Evolutionary conservation across 2,329 filamentous ascomycete species (phyloP).

Genomic region (Xylaria sp.): DNA sequence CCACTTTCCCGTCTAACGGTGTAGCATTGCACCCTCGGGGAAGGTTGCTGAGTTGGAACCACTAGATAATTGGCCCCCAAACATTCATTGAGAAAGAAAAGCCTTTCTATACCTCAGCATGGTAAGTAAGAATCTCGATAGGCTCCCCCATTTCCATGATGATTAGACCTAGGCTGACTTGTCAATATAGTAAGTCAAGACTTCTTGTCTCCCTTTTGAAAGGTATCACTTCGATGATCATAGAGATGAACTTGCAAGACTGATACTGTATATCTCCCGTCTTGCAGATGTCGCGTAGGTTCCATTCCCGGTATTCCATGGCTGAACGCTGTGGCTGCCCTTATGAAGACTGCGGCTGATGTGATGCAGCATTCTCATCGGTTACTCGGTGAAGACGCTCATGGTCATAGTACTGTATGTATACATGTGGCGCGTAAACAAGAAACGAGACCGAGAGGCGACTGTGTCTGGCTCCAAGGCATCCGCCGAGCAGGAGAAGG

Average conservation of each 20-base stretch:
- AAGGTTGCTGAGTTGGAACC: background rate
- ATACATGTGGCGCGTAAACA: conserved; percentile 52
- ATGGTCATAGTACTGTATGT: conserved; percentile 47
- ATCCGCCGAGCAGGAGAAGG: conserved; percentile 40
- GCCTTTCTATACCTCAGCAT: conserved; percentile 45
- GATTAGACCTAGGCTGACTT: background rate
- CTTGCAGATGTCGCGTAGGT: conserved; percentile 37
- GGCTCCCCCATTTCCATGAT: background rate
- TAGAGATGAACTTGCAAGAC: background rate
- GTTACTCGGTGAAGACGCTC: conserved; percentile 48
- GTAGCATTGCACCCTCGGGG: background rate
- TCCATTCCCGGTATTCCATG: background rate
- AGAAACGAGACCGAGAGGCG: conserved; percentile 46
- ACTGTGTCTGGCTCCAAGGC: conserved; percentile 22
- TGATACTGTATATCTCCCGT: background rate
- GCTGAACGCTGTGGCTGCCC: background rate
- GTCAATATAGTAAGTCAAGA: conserved; percentile 7
- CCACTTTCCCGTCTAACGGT: background rate
- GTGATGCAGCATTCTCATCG: conserved; percentile 45
- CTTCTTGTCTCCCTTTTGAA: no score
- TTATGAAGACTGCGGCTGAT: background rate
- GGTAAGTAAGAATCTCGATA: conserved; percentile 2
- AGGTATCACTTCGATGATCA: background rate
- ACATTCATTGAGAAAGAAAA: conserved; percentile 41
- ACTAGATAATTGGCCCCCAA: conserved; percentile 22